Evolutionary conservation across 164 flowering plant genomes (phyloP), one percentile per base, ranked within the genome.

Genomic region (Buxus sempervirens): DNA sequence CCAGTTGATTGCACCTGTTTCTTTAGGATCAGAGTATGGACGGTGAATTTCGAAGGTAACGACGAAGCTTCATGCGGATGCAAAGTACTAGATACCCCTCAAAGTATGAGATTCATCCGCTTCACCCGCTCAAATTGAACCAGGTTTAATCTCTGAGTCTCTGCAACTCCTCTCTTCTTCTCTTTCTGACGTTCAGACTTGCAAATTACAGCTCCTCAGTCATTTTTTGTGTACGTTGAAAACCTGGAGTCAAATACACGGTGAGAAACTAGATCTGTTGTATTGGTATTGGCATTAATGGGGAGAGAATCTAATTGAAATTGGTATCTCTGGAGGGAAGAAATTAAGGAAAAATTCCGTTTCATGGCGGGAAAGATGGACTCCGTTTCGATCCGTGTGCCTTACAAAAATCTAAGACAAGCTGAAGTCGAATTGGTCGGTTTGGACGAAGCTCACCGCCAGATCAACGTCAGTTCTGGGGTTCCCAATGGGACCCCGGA

Each of bases 371-470:
- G 66, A 53, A 81, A 77, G 65, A 75, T 73, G 79, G 93, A 87
- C 45, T 59, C 87, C n/a, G 76, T 68, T 20, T 79, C 96, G 81
- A 81, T 83, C 78, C 79, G 84, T 13, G 85, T 87, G 25, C 95
- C 96, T 23, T 93, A 90, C 79, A 77, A 67, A 84, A 85, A 89
- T 77, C 79, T 93, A 14, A 84, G 78, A 57, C 85, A 84, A 10
- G 58, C 75, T 25, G 90, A 86, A 59, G 67, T 87, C 25, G 96
- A 93, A 69, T 73, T 90, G 80, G 83, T 79, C n/a, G 74, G 62
- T 4, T 64, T 76, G 38, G 78, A 83, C 20, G 85, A 85, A 9
- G 42, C 62, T 53, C 79, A 61, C 48, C 75, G 56, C 49, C 81
- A 58, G 72, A 70, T 69, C 79, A 78, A 67, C 1, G 65, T 25